Evolutionary conservation across 192 early-diverging fungal genomes (phyloP), one percentile per base, ranked within the genome.

Genomic region (Glomus cerebriforme): DNA sequence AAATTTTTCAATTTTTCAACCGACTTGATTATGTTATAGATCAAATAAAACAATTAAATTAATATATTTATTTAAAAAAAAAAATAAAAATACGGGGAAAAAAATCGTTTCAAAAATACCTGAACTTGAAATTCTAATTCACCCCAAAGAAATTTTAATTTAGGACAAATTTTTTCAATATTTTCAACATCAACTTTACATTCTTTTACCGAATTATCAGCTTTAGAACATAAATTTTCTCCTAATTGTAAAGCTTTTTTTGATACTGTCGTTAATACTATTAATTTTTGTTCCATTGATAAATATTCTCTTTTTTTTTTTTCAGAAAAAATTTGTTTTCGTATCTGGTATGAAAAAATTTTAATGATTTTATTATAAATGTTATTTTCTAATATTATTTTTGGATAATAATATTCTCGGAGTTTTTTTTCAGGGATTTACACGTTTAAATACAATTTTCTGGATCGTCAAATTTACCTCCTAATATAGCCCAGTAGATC

Each of bases 221-320:
- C 65, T 39, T 78, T 78, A 7, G 65, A 68, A 43, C 77, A 78
- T 37, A 78, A 58, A 29, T 67, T 78, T 69, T 69, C 77, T 35
- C 77, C 64, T 59, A 49, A 22, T 69, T 49, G n/a, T 49, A 78
- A 59, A 9, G 77, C 66, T 39, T 78, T 68, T 27, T 78, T 65
- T 10, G 77, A 78, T 2, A 31, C 7, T 24, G 77, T 69, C 7
- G 66, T 69, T 37, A 78, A 59, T 10, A 37, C 63, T 26, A 78
- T 68, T 49, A 78, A 59, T 39, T 78, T 69, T 78, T 45, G 66
- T 65, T 78, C 77, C 77, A 78, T 78, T 66, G 7, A 1, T 3
- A 37, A 6, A 6, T 3, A 37, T 37, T 7, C 5, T 37, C 8
- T 37, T 37, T 35, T 37, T 37, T 37, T 37, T 35, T 35, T 35